Conservation (phyloP, 768 basidiomycete species). For the Cystofilobasidium capitatum region DNA sequence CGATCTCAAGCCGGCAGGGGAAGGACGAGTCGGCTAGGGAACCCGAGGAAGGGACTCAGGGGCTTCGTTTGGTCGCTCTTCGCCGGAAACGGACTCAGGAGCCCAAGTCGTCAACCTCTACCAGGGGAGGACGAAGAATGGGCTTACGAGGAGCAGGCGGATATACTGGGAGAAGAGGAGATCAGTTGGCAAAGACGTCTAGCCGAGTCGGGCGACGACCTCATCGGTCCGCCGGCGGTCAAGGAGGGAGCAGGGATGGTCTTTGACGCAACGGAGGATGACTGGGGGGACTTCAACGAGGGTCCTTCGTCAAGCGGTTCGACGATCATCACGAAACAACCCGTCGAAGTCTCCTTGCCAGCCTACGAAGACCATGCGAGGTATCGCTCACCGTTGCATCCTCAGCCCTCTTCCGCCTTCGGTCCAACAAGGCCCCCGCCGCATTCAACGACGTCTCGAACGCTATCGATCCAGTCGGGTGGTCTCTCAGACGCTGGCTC, state of each 20-base stretch:
- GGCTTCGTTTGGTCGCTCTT: neutral
- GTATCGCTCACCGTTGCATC: too few relatives aligned
- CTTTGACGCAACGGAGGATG: too few relatives aligned
- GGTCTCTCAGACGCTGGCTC: too few relatives aligned
- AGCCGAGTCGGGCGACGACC: neutral
- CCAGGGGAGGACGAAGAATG: conserved; percentile 2
- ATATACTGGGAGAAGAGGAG: conserved; percentile 8
- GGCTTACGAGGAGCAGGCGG: conserved; percentile 1
- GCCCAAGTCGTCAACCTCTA: neutral
- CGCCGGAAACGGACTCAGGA: neutral
- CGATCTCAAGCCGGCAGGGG: neutral
- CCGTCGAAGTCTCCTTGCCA: too few relatives aligned
- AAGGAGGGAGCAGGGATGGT: too few relatives aligned
- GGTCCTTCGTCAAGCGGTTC: too few relatives aligned
- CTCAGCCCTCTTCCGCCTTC: too few relatives aligned
- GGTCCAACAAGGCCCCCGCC: too few relatives aligned
- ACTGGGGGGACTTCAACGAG: neutral
- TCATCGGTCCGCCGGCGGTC: neutral
- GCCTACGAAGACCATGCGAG: too few relatives aligned
- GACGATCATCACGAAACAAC: too few relatives aligned
- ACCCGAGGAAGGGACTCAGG: neutral
- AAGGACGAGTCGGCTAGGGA: neutral
- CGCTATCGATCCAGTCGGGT: too few relatives aligned
- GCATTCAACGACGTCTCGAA: too few relatives aligned
- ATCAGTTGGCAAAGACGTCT: neutral